Evolutionary conservation across 140 eudicot genomes (phyloP).

Genomic region (Oenanthe javanica): DNA sequence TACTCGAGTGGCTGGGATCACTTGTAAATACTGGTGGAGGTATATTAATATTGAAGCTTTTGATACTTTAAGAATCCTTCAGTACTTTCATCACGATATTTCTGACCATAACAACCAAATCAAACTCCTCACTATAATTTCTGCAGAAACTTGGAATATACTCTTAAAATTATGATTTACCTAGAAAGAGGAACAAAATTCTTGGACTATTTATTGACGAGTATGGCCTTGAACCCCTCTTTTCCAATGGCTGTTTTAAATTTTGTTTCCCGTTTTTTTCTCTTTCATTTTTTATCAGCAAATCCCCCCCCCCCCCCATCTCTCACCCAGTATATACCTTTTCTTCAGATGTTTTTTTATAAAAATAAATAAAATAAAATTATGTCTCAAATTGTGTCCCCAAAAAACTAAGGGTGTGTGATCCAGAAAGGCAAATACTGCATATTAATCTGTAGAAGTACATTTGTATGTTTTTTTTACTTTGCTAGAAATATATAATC

Average conservation of each 20-base stretch:
- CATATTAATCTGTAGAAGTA: background rate
- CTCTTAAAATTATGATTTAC: background rate
- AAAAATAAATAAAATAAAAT: no score
- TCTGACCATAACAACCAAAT: background rate
- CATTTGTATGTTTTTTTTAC: background rate
- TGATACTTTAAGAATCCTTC: background rate
- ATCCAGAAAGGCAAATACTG: background rate
- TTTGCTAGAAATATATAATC: background rate
- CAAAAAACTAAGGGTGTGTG: no score
- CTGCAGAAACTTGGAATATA: background rate
- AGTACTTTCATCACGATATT: background rate
- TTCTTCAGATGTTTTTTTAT: no score
- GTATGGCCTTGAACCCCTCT: background rate
- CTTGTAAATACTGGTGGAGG: no score
- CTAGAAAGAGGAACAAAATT: background rate
- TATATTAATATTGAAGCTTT: background rate
- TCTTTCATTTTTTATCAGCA: background rate
- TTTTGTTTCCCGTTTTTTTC: background rate
- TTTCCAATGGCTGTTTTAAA: background rate
- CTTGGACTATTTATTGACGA: background rate
- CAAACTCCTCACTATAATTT: background rate
- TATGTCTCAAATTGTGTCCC: background rate
- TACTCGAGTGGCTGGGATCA: no score
- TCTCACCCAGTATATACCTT: no score
- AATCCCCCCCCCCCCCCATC: background rate